Conservation (phyloP, 352 stramenopile species). For the Globisporangium viniferum region DNA sequence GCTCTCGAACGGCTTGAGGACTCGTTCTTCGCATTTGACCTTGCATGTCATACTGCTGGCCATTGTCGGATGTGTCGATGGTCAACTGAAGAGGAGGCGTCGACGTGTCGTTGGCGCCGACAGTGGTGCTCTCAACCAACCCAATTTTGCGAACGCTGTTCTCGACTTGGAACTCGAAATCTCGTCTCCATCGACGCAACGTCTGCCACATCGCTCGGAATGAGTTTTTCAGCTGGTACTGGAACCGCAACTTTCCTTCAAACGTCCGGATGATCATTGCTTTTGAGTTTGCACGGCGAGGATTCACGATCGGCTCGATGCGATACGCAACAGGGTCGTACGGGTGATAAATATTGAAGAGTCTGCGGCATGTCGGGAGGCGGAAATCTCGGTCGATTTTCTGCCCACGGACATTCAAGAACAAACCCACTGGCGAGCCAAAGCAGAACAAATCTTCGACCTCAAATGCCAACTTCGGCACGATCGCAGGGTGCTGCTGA, state of each 20-base stretch:
- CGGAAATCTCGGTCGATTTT: conserved; percentile 62
- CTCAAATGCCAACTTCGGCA: conserved; percentile 70
- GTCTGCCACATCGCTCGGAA: conserved; percentile 79
- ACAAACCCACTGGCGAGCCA: conserved; percentile 89
- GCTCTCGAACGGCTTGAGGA: conserved; percentile 19
- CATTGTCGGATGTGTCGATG: conserved; percentile 15
- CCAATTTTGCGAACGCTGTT: conserved; percentile 64
- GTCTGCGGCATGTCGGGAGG: conserved; percentile 70
- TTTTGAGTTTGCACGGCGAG: conserved; percentile 67
- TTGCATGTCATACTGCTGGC: conserved; percentile 8
- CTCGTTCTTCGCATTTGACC: conserved; percentile 2
- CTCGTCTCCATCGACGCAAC: conserved; percentile 64
- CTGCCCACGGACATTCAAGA: conserved; percentile 90
- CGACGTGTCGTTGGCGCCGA: neutral
- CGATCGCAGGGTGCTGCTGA: conserved; percentile 21
- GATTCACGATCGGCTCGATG: conserved; percentile 93
- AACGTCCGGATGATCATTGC: conserved; percentile 83
- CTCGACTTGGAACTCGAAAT: conserved; percentile 78
- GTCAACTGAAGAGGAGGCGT: neutral
- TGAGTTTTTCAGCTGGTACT: conserved; percentile 84
- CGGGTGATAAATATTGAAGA: conserved; percentile 96
- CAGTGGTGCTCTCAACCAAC: conserved; percentile 48
- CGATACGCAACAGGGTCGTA: conserved; percentile 94
- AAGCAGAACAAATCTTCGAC: conserved; percentile 89
- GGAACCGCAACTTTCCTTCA: conserved; percentile 76